Percentiles rank a stretch among this genome's conserved stretches.
Conservation (phyloP, 2,329 filamentous ascomycete species). For the Fusarium stilboides region DNA sequence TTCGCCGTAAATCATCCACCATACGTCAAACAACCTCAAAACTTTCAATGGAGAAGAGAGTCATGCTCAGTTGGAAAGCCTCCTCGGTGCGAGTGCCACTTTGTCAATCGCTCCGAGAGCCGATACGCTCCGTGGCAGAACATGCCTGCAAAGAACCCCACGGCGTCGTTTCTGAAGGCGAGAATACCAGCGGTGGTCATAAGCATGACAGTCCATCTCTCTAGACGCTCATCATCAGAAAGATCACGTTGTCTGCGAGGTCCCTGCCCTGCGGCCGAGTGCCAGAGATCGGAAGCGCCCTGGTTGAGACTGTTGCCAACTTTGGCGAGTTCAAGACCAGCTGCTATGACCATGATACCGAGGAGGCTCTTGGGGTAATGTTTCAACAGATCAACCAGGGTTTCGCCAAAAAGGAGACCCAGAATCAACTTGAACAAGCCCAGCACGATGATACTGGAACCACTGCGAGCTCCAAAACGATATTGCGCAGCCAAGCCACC, state of each 20-base stretch:
- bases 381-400: conserved; percentile 78
- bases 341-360: conserved; percentile 90
- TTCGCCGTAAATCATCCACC: not conserved
- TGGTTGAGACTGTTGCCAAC: conserved; percentile 88
- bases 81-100: conserved; percentile 52
- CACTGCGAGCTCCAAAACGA: conserved; percentile 91
- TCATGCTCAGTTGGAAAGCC: conserved; percentile 49
- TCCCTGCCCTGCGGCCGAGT: conserved; percentile 60
- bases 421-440: conserved; percentile 82
- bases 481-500: conserved; percentile 93
- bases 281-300: conserved; percentile 73
- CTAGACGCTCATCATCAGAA: conserved; percentile 77
- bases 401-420: conserved; percentile 81
- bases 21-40: not conserved
- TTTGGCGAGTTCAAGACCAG: conserved; percentile 88
- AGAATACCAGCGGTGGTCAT: conserved; percentile 86
- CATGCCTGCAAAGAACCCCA: conserved; percentile 88
- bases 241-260: conserved; percentile 66
- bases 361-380: conserved; percentile 83
- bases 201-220: conserved; percentile 91
- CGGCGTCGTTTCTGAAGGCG: conserved; percentile 90
- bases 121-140: conserved; percentile 81
- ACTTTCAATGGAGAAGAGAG: conserved; percentile 51
- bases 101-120: conserved; percentile 60
- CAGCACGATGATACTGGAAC: conserved; percentile 85